Conservation (phyloP, 192 early-diverging fungal genomes). For the Coemansia sp. region DNA sequence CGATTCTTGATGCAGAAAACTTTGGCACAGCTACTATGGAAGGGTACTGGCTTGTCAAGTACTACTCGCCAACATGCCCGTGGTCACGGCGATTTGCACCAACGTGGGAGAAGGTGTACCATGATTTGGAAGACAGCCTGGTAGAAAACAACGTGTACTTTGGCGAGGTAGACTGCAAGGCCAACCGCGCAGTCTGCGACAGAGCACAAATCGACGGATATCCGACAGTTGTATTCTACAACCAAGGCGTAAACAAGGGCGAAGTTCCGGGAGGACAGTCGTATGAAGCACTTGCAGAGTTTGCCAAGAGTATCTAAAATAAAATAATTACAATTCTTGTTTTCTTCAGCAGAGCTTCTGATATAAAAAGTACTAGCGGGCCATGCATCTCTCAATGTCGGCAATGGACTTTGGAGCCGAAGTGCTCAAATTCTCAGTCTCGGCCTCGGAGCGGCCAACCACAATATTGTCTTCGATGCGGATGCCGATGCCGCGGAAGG, state of each 20-base stretch:
- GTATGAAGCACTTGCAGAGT: constrained; percentile 25
- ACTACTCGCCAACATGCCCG: constrained; percentile 51
- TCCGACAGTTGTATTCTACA: constrained; percentile 47
- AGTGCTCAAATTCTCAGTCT: constrained; percentile 63
- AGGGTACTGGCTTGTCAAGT: constrained; percentile 54
- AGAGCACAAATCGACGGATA: constrained; percentile 44
- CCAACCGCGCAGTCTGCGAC: constrained; percentile 39
- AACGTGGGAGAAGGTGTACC: constrained; percentile 50
- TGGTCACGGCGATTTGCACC: constrained; percentile 53
- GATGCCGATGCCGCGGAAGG: constrained; percentile 86
- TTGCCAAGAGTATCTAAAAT: constrained; percentile 31
- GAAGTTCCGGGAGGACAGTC: constrained; percentile 51
- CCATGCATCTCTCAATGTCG: constrained; percentile 64
- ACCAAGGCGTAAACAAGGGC: constrained; percentile 43
- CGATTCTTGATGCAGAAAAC: constrained; percentile 37
- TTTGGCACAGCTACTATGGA: constrained; percentile 37
- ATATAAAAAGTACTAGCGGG: constrained; percentile 2
- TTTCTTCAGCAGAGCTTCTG: not conserved
- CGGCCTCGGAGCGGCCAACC: constrained; percentile 65
- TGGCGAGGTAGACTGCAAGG: constrained; percentile 53
- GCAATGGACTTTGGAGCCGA: constrained; percentile 81
- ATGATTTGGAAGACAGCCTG: constrained; percentile 29
- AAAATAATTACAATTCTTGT: not conserved
- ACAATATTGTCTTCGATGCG: constrained; percentile 95
- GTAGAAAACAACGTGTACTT: constrained; percentile 34